phyloP scores from a whole-genome alignment of 805 yeast genomes.

The Metschnikowia peoriensis region DNA sequence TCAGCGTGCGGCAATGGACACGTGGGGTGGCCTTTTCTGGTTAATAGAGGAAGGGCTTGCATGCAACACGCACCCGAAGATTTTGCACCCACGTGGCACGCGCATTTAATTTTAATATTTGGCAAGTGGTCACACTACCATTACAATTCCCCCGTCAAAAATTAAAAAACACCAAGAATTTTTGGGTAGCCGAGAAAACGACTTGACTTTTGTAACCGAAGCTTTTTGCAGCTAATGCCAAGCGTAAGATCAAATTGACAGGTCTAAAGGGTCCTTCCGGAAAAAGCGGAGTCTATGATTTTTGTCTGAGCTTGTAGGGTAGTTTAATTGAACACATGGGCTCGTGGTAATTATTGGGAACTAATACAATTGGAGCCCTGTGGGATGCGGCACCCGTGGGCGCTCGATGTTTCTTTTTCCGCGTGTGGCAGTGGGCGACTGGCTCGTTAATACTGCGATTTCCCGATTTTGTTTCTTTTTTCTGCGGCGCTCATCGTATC shows the following conservation, averaged over 20 bases:
- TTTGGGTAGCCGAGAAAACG: conserved; percentile 2
- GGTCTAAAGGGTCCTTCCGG: neutral
- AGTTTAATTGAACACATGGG: neutral
- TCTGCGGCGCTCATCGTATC: conserved; percentile 9
- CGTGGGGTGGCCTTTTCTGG: conserved; percentile 4
- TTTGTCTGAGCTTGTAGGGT: neutral
- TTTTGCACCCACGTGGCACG: conserved; percentile 18
- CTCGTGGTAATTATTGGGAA: neutral
- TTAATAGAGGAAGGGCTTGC: neutral
- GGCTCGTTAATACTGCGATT: neutral
- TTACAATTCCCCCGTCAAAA: neutral
- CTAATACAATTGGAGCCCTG: neutral
- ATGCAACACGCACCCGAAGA: neutral
- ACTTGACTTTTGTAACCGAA: neutral
- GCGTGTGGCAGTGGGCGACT: neutral
- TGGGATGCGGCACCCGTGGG: conserved; percentile 5
- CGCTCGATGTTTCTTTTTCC: neutral
- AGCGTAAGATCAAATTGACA: neutral
- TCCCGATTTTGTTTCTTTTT: conserved; percentile 3
- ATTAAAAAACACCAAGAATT: conserved; percentile 5
- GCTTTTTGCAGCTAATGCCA: neutral
- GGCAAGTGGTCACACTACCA: conserved; percentile 19
- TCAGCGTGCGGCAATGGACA: neutral
- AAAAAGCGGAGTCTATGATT: neutral
- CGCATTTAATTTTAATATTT: conserved; percentile 2